phyloP scores from a whole-genome alignment of 331 rosid genomes.

The Erythrophleum ivorense region DNA sequence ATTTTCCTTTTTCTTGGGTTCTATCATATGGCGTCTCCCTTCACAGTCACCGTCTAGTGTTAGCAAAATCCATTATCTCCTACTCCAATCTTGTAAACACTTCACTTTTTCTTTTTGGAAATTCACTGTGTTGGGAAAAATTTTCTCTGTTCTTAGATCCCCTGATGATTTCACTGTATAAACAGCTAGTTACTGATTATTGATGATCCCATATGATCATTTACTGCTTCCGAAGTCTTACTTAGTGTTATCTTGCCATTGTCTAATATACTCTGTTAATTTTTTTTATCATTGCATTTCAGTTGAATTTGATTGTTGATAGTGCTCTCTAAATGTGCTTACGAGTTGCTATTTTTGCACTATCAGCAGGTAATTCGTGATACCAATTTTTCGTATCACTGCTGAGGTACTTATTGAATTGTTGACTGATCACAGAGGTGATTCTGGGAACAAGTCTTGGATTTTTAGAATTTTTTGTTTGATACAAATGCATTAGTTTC shows the following conservation, averaged over 20 bases:
- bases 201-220: neutral
- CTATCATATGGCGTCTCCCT: neutral
- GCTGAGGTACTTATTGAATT: constrained; percentile 25
- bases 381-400: constrained; percentile 16
- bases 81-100: too few relatives aligned
- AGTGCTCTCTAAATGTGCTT: constrained; percentile 14
- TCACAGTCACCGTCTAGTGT: neutral
- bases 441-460: neutral
- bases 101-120: neutral
- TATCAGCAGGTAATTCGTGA: constrained; percentile 33
- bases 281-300: constrained; percentile 37
- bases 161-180: neutral
- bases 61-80: neutral
- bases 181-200: neutral
- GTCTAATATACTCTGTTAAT: neutral
- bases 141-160: neutral
- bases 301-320: constrained; percentile 22
- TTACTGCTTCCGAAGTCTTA: neutral
- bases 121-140: neutral
- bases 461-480: too few relatives aligned
- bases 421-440: constrained; percentile 36
- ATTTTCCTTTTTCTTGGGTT: neutral
- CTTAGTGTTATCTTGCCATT: neutral
- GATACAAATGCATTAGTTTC: too few relatives aligned
- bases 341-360: constrained; percentile 5